Evolutionary conservation across 148 eudicot species (phyloP).

Genomic region (Chenopodium album): DNA sequence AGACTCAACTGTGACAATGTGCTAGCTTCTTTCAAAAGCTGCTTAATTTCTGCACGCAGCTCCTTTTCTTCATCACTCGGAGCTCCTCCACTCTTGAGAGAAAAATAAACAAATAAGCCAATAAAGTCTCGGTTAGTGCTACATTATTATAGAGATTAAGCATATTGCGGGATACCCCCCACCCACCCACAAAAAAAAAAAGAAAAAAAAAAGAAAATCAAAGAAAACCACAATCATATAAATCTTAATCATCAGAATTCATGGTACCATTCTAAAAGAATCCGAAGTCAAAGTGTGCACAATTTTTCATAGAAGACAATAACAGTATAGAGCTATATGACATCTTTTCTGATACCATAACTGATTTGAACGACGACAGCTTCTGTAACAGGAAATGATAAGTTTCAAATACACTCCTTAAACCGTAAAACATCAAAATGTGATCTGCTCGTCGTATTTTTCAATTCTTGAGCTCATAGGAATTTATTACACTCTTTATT

Average conservation of each 20-base stretch:
- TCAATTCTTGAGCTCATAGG: not conserved
- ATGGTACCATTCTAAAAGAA: not conserved
- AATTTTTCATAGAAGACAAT: not conserved
- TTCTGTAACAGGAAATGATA: not conserved
- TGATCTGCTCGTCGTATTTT: not conserved
- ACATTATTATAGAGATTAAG: not conserved
- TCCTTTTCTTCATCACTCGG: conserved; percentile 40
- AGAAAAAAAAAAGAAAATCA: not conserved
- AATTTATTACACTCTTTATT: too few relatives aligned
- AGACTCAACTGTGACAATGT: conserved; percentile 70
- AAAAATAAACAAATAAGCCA: conserved; percentile 9
- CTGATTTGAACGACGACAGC: not conserved
- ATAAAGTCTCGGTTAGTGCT: not conserved
- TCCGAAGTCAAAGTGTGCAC: not conserved
- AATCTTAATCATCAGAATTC: not conserved
- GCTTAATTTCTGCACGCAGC: conserved; percentile 72
- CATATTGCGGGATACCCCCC: not conserved
- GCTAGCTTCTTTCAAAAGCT: conserved; percentile 78
- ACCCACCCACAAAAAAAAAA: too few relatives aligned
- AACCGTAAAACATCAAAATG: not conserved
- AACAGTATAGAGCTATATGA: not conserved
- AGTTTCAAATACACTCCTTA: not conserved
- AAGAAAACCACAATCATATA: not conserved
- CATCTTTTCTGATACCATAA: not conserved
- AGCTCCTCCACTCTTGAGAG: conserved; percentile 44